A percentile compares a stretch with the other conserved stretches of the same genome.
Conservation (phyloP, 2,329 filamentous ascomycete genomes). For the Alternaria arbusti region DNA sequence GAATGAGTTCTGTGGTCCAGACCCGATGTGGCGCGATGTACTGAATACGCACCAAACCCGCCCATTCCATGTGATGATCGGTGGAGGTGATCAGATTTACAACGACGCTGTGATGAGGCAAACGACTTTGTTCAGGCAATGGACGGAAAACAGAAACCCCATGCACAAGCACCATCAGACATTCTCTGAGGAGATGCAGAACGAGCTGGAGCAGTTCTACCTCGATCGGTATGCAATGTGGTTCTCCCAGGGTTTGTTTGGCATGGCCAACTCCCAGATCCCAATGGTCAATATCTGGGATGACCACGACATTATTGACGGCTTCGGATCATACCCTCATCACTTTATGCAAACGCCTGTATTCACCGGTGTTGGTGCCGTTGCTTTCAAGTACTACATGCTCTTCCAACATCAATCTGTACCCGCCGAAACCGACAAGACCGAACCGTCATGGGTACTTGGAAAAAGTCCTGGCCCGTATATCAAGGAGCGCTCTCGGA, state of each 20-base stretch:
- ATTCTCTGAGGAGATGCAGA: conserved; percentile 82
- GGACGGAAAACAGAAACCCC: conserved; percentile 81
- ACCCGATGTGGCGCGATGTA: conserved; percentile 96
- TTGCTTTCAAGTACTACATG: conserved; percentile 99
- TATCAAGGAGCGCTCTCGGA: conserved; percentile 84
- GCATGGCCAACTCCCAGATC: conserved; percentile 91
- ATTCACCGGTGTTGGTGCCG: conserved; percentile 84
- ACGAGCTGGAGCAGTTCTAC: conserved; percentile 88
- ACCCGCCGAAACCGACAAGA: conserved; percentile 75
- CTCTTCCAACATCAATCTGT: conserved; percentile 97
- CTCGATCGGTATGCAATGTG: conserved; percentile 88
- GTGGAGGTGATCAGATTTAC: conserved; percentile 96
- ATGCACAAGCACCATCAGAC: conserved; percentile 78
- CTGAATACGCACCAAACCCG: conserved; percentile 88
- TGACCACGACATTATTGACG: conserved; percentile 75
- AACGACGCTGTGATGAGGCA: conserved; percentile 84
- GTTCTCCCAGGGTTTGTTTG: conserved; percentile 95
- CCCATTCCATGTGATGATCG: conserved; percentile 98
- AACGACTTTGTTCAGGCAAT: conserved; percentile 78
- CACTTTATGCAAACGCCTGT: conserved; percentile 90
- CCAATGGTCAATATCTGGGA: conserved; percentile 99
- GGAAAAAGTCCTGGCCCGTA: conserved; percentile 84
- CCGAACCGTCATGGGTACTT: conserved; percentile 91
- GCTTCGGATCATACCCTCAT: conserved; percentile 91
- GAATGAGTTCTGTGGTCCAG: conserved; percentile 84